phyloP scores from a whole-genome alignment of 2,329 filamentous ascomycete genomes.

The Zymoseptoria pseudotritici region DNA sequence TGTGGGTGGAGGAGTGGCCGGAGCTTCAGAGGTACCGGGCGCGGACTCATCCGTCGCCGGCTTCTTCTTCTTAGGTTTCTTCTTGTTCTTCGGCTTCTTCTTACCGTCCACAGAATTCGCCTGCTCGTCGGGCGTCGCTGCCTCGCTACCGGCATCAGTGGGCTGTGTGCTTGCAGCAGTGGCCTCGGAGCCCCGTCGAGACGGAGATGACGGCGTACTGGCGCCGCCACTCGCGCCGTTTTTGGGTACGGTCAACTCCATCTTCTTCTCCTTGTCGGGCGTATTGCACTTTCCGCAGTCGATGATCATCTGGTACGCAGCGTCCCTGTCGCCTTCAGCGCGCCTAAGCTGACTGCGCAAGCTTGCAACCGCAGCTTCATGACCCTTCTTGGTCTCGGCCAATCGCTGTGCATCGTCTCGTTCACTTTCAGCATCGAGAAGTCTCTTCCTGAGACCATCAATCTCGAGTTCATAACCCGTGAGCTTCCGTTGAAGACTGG shows the following conservation, averaged over 20 bases:
- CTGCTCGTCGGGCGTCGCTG: slow-evolving; percentile 19
- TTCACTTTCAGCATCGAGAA: slow-evolving; percentile 24
- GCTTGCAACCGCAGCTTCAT: slow-evolving; percentile 23
- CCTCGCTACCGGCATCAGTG: slow-evolving; percentile 19
- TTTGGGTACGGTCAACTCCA: slow-evolving; percentile 7
- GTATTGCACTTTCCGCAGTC: slow-evolving; percentile 27
- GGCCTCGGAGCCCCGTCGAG: slow-evolving; percentile 19
- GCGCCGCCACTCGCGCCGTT: slow-evolving; percentile 5
- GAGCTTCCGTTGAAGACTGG: background rate
- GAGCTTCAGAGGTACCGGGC: slow-evolving; percentile 4
- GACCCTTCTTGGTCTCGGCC: slow-evolving; percentile 20
- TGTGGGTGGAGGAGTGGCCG: slow-evolving; percentile 4
- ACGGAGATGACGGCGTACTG: slow-evolving; percentile 8
- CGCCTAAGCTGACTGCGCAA: slow-evolving; percentile 25
- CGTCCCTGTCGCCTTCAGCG: slow-evolving; percentile 26
- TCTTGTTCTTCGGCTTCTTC: slow-evolving; percentile 72
- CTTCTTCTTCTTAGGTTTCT: slow-evolving; percentile 77
- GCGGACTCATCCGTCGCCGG: slow-evolving; percentile 36
- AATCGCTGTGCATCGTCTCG: slow-evolving; percentile 21
- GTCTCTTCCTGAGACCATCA: slow-evolving; percentile 24
- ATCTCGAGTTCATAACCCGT: background rate
- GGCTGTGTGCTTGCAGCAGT: slow-evolving; percentile 21
- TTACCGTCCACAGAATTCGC: slow-evolving; percentile 44
- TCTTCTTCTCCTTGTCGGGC: slow-evolving; percentile 12
- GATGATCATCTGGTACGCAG: slow-evolving; percentile 30